A percentile compares a stretch with the other conserved stretches of the same genome.
These are phyloP conservation scores for Triticum urartu DNA, from an alignment of 176 grass and related monocot genomes.

Conservation along the genomic window DNA sequence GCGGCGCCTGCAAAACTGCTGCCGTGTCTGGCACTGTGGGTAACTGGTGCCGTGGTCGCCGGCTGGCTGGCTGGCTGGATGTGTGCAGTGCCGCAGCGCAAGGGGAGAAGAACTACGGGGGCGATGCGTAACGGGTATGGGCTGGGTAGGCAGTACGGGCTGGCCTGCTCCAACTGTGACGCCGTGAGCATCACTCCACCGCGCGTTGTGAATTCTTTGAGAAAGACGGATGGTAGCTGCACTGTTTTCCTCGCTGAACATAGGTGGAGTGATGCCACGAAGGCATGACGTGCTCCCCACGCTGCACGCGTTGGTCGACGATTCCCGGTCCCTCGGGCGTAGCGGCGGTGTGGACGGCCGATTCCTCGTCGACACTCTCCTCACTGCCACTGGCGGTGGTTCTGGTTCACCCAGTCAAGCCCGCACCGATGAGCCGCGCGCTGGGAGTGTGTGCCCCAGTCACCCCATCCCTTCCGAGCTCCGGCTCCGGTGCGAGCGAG, in stretches of 20 bases:
- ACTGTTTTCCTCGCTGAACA: too few species aligned
- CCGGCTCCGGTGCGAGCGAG: not conserved
- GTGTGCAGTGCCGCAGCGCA: conserved; percentile 1
- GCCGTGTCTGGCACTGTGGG: conserved; percentile 27
- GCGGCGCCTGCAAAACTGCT: conserved; percentile 9
- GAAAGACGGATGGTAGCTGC: not conserved
- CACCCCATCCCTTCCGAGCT: not conserved
- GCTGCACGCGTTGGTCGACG: too few species aligned
- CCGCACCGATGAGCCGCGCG: too few species aligned
- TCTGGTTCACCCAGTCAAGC: too few species aligned
- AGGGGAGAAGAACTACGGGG: conserved; percentile 3
- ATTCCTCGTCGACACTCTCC: too few species aligned
- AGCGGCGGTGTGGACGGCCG: too few species aligned
- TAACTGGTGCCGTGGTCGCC: not conserved
- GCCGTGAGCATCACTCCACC: not conserved
- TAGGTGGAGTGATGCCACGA: too few species aligned
- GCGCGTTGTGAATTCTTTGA: not conserved
- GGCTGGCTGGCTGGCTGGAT: not conserved
- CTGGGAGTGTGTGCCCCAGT: too few species aligned
- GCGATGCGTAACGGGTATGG: not conserved
- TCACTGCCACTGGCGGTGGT: too few species aligned
- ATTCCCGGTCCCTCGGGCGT: too few species aligned
- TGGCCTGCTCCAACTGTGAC: not conserved
- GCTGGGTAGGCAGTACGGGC: not conserved
- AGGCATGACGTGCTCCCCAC: too few species aligned